Base-by-base conservation (phyloP, 768 basidiomycete species). In the Tulasnella sp. region DNA sequence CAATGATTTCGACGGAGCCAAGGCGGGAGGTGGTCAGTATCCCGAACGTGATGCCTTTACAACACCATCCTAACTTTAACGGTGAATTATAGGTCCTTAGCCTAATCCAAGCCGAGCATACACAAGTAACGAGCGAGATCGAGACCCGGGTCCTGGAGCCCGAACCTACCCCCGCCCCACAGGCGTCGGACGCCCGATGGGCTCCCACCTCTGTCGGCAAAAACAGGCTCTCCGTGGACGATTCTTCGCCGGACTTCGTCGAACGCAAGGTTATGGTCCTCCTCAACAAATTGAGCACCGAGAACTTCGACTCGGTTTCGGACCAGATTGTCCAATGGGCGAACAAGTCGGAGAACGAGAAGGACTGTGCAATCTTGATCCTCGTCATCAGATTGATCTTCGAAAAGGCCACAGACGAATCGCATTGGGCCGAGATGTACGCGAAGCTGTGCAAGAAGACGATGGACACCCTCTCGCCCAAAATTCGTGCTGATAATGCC, bases 131-230 rank as follows among this genome's bases (percentile, higher is more conserved):
- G 15, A 32, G 16, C 26, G 61, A 35, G 11, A 13, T 11, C 16
- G 13, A 10, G 1, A 5, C 29, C 15, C 29, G 35, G 13, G 10
- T 0, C 4, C 3, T 5, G 15, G 75, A 71, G n/a, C 77, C 81
- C 46, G 94, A 95, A 79, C 90, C 89, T 71, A 89, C 96, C 76
- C 91, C 86, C 20, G 94, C 96, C 5, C 88, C 98, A 6, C 90
- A 92, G 81, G 80, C 86, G 10, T 88, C 92, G 23, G 92, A 90
- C 35, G 95, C 97, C 83, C 90, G 93, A 71, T 98, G 96, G 97
- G 88, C 90, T 61, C 85, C 89, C 2, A 70, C 82, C 82, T 74
- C 79, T 81, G 48, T 80, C 10, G 42, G 55, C 18, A n/a, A 37
- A 11, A 51, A 37, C 23, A 55, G 40, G 16, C 61, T 32, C 44